Percentiles rank a stretch among this genome's conserved stretches.
phyloP scores from a whole-genome alignment of 2,329 filamentous ascomycete genomes.

The Fusarium virguliforme region DNA sequence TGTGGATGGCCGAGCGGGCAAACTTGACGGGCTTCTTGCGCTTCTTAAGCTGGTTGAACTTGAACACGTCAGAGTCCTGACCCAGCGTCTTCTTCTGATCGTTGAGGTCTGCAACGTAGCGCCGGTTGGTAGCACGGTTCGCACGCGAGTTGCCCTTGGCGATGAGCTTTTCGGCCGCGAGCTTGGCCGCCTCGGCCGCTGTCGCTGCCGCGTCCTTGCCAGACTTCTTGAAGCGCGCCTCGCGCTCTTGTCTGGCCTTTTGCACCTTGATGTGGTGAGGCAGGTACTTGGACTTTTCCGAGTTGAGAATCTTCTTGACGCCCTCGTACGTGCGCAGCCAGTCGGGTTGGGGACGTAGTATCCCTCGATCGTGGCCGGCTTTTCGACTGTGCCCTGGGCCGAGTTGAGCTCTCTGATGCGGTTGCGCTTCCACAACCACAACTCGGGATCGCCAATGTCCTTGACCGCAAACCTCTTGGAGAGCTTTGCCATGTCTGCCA shows the following conservation, averaged over 20 bases:
- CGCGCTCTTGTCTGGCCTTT: conserved; percentile 91
- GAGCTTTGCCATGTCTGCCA: conserved; percentile 66
- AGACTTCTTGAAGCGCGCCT: conserved; percentile 79
- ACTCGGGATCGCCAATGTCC: conserved; percentile 66
- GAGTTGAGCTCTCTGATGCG: conserved; percentile 71
- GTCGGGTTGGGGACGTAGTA: conserved; percentile 89
- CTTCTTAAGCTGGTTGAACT: conserved; percentile 99
- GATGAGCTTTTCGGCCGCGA: conserved; percentile 84
- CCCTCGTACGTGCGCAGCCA: conserved; percentile 94
- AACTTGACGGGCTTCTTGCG: conserved; percentile 99
- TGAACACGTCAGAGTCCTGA: conserved; percentile 89
- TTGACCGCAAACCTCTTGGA: conserved; percentile 63
- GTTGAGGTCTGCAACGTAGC: conserved; percentile 94
- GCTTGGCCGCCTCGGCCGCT: conserved; percentile 79
- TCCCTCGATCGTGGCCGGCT: conserved; percentile 67
- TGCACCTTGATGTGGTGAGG: conserved; percentile 98
- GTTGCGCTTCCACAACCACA: conserved; percentile 73
- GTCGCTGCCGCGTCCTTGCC: conserved; percentile 77
- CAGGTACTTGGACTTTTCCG: conserved; percentile 97
- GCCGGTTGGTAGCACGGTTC: conserved; percentile 95
- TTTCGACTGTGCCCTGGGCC: conserved; percentile 46
- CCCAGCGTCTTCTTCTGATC: conserved; percentile 91
- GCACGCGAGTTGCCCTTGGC: conserved; percentile 93
- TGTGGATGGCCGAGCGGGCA: conserved; percentile 96
- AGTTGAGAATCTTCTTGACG: conserved; percentile 94